Evolutionary conservation across 306 rosid genomes (phyloP), one percentile per base, ranked within the genome.

Genomic region (Sindora glabra): DNA sequence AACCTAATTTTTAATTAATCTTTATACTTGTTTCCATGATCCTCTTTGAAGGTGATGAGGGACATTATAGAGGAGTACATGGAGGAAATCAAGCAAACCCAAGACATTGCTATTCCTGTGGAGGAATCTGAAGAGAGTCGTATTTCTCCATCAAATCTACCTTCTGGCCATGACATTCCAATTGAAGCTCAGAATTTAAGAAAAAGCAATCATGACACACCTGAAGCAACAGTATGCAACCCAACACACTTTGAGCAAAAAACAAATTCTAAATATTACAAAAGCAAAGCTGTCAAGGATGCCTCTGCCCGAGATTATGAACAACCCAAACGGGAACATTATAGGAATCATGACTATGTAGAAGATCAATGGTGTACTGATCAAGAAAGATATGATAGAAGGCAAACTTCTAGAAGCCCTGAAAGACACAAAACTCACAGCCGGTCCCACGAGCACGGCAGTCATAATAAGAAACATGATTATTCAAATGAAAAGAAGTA

Each of bases 31-130:
- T 63, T 69, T 58, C 30, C n/a, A 5, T 49, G 19, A 37, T 44
- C 49, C 7, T 52, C 59, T 50, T 52, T 42, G 51, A 80, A 92
- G 99, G 94, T 83, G 40, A 86, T 70, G 70, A 83, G 94, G 73
- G 89, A 82, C 70, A 54, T 89, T 48, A 78, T 92, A 77, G 95
- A 77, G 75, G 95, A 83, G 42, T 86, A 58, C 75, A 92, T 78
- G 95, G 99, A 78, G 69, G 94, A 89, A 73, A 88, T 86, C 65
- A 80, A 74, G 63, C 68, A 74, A 61, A 95, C 83, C 38, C 87
- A 85, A 52, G 95, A 87, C 30, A 74, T 83, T 48, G 89, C 83
- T 56, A 74, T 78, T 73, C 82, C 85, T 47, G 77, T 71, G 69
- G 76, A 73, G 59, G 80, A 59, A 68, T 53, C 71, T 72, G 74